Base-by-base conservation (phyloP, 768 basidiomycete species). In the Lentinula sp. region DNA sequence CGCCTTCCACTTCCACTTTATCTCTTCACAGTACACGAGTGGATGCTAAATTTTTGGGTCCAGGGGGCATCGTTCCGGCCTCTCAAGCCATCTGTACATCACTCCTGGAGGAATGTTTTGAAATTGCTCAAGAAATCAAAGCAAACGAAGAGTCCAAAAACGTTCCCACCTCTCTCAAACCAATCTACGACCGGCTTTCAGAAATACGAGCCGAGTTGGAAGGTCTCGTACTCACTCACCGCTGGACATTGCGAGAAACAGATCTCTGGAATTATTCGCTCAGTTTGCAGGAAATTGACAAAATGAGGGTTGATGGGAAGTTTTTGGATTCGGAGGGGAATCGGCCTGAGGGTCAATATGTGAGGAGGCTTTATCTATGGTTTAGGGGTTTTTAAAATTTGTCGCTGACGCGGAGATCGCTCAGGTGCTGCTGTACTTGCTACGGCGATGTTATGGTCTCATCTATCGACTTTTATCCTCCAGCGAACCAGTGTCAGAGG, bases 401-500 rank as follows among this genome's bases (percentile, higher is more conserved):
- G 34, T 34, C 11, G 2, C 60, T 40, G 62, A 62, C 8, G 32
- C 37, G 3, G 18, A 28, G 23, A 35, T 16, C 31, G 4, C 11
- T 5, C 63, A 98, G 95, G 94, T 95, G 23, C 76, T 98, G 49
- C 80, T 99, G 23, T 99, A 97, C 71, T 83, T 98, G 40, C 79
- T 99, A 57, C 79, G 96, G 67, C 84, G 96, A 70, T 99, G 97
- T 77, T 95, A 98, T 71, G 96, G 96, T 63, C 82, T 98, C 56
- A 95, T 97, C 66, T 98, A 98, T 73, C 84, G 89, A 32, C 74
- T 99, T 53, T 83, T 99, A 63, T 95, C 94, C 28, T 94, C 94
- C 18, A 93, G 91, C 64, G 96, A 98, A 74, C 97, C 97, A 0
- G 95, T 99, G 2, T 96, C 94, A 0, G 97, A 99, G 73, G 97